These are phyloP conservation scores for Sporothrix dimorphospora DNA, from an alignment of 2,329 filamentous ascomycete species.

Conservation along the genomic window DNA sequence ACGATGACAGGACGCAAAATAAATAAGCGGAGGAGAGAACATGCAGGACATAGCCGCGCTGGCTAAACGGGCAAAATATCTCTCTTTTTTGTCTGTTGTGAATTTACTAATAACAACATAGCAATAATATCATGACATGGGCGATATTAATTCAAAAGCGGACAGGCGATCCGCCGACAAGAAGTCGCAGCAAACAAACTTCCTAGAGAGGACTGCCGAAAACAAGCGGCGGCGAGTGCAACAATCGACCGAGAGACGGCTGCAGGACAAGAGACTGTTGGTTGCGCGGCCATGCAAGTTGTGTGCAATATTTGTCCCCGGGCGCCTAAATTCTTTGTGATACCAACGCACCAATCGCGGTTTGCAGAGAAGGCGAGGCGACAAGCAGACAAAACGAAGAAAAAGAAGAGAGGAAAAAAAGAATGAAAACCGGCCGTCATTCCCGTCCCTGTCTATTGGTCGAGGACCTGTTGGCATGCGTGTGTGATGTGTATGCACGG, in stretches of 20 bases:
- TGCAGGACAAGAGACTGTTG: background rate
- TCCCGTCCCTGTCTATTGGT: background rate
- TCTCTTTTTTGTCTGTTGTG: too few relatives aligned
- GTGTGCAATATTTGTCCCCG: background rate
- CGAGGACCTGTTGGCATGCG: background rate
- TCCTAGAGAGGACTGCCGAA: background rate
- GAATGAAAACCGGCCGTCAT: background rate
- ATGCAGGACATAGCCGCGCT: slow-evolving; percentile 8
- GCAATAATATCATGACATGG: background rate
- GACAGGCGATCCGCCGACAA: background rate
- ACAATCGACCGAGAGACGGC: too few relatives aligned
- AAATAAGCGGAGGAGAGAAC: background rate
- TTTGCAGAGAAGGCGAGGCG: background rate
- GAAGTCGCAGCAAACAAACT: background rate
- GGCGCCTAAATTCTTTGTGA: slow-evolving; percentile 6
- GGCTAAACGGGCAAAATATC: background rate
- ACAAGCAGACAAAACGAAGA: background rate
- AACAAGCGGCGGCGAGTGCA: background rate
- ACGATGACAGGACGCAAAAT: background rate
- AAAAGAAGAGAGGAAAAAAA: background rate
- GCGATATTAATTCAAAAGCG: background rate
- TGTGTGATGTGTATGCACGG: background rate
- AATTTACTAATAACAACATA: too few relatives aligned
- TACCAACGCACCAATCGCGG: background rate
- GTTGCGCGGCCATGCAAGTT: background rate